A percentile compares a stretch with the other conserved stretches of the same genome.
Conservation (phyloP, 169 alveolate genomes). For the Plasmodium chabaudi region DNA sequence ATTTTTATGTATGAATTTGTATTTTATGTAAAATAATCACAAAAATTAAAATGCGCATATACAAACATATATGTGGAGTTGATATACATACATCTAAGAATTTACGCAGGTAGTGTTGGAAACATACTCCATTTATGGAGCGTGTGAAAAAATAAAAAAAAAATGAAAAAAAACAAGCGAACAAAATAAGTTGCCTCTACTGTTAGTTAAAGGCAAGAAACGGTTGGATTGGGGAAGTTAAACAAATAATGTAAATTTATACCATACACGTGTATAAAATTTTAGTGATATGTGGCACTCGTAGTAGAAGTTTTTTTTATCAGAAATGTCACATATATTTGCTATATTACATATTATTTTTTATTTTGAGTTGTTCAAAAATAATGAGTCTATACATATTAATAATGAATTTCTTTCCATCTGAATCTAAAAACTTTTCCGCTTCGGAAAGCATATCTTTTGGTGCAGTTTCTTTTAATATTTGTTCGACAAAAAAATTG, state of each 20-base stretch:
- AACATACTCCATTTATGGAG: neutral
- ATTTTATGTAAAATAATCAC: neutral
- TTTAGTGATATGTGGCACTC: too few relatives aligned
- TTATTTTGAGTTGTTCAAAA: constrained; percentile 81
- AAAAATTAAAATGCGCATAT: neutral
- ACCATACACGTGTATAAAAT: too few relatives aligned
- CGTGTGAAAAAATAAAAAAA: neutral
- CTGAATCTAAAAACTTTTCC: constrained; percentile 87
- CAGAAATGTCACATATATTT: too few relatives aligned
- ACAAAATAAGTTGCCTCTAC: neutral
- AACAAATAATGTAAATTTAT: too few relatives aligned
- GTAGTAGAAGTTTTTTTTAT: too few relatives aligned
- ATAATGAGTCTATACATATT: constrained; percentile 86
- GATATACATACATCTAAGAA: neutral
- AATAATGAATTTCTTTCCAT: constrained; percentile 84
- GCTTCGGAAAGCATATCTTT: constrained; percentile 84
- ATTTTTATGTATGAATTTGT: neutral
- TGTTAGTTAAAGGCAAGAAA: too few relatives aligned
- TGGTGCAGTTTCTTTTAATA: constrained; percentile 83
- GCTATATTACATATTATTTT: neutral
- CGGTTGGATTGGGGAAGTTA: too few relatives aligned
- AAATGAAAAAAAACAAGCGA: neutral
- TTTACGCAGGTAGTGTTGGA: neutral
- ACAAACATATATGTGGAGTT: too few relatives aligned
- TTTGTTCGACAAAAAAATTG: constrained; percentile 78